phyloP scores from a whole-genome alignment of 352 stramenopile species.

The Pythium guiyangense region DNA sequence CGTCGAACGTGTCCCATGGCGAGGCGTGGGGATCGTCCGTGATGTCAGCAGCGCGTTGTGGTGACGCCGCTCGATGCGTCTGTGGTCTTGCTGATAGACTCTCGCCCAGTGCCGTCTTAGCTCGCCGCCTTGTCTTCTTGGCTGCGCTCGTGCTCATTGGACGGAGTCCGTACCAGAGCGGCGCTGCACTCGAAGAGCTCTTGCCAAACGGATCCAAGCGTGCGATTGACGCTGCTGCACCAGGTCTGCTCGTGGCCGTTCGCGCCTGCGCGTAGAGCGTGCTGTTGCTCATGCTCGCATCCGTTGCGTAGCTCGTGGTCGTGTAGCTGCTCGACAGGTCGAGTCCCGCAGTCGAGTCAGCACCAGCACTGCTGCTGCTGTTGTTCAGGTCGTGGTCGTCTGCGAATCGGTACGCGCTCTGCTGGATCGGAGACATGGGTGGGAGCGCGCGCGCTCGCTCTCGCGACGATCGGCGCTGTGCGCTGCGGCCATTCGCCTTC shows the following conservation, averaged over 20 bases:
- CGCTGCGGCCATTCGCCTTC: background rate
- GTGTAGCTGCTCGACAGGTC: slow-evolving; percentile 12
- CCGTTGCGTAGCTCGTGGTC: slow-evolving; percentile 1
- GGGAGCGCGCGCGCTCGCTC: slow-evolving; percentile 8
- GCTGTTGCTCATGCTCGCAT: background rate
- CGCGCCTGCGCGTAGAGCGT: background rate
- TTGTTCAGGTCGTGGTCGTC: background rate
- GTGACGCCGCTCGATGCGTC: too few species aligned
- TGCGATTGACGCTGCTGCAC: background rate
- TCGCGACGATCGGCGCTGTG: background rate
- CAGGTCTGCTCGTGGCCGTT: too few species aligned
- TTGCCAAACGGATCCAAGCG: background rate
- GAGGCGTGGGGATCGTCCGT: background rate
- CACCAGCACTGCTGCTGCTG: background rate
- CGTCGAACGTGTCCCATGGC: slow-evolving; percentile 6
- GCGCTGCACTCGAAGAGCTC: background rate
- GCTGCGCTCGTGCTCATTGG: background rate
- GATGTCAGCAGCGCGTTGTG: background rate
- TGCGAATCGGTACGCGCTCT: slow-evolving; percentile 1
- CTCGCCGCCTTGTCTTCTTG: background rate
- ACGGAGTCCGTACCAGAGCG: slow-evolving; percentile 8
- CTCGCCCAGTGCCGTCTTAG: background rate
- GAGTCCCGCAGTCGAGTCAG: background rate
- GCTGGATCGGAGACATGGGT: slow-evolving; percentile 7
- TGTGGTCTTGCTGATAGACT: background rate